Evolutionary conservation across 192 early-diverging fungal species (phyloP).

Genomic region (Coemansia nantahalensis): DNA sequence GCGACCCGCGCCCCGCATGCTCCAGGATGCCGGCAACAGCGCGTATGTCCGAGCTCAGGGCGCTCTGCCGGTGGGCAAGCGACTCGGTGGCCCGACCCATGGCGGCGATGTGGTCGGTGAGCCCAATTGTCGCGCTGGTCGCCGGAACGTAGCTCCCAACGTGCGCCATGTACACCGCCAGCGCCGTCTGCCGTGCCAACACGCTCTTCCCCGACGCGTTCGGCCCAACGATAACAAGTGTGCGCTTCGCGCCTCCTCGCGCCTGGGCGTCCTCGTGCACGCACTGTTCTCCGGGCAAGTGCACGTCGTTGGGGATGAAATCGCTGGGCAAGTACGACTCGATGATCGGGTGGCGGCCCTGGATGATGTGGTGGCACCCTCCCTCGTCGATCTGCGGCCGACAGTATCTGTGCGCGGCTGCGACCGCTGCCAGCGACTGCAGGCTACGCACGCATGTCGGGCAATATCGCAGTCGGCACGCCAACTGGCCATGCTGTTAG

Average conservation of each 20-base stretch:
- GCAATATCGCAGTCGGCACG: too few relatives aligned
- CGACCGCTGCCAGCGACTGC: constrained; percentile 24
- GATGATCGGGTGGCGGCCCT: constrained; percentile 32
- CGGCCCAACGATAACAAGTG: constrained; percentile 75
- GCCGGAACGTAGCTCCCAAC: constrained; percentile 90
- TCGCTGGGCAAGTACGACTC: constrained; percentile 62
- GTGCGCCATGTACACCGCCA: constrained; percentile 87
- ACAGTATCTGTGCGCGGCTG: constrained; percentile 20
- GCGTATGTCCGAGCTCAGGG: constrained; percentile 25
- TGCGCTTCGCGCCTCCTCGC: constrained; percentile 21
- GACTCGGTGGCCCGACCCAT: constrained; percentile 40
- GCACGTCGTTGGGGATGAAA: constrained; percentile 74
- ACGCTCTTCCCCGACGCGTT: constrained; percentile 85
- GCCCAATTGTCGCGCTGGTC: constrained; percentile 61
- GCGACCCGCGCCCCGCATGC: constrained; percentile 4
- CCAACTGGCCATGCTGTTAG: not conserved
- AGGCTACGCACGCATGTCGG: constrained; percentile 16
- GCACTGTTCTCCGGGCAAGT: constrained; percentile 43
- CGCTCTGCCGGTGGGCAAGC: constrained; percentile 22
- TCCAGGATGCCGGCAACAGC: constrained; percentile 12
- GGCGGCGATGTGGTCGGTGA: constrained; percentile 79
- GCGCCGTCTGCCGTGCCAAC: constrained; percentile 69
- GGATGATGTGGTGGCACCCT: constrained; percentile 24
- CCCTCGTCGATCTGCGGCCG: constrained; percentile 11
- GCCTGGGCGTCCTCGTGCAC: constrained; percentile 2